Base-by-base conservation (phyloP, 2,329 filamentous ascomycete species). In the Monosporascus sp. region DNA sequence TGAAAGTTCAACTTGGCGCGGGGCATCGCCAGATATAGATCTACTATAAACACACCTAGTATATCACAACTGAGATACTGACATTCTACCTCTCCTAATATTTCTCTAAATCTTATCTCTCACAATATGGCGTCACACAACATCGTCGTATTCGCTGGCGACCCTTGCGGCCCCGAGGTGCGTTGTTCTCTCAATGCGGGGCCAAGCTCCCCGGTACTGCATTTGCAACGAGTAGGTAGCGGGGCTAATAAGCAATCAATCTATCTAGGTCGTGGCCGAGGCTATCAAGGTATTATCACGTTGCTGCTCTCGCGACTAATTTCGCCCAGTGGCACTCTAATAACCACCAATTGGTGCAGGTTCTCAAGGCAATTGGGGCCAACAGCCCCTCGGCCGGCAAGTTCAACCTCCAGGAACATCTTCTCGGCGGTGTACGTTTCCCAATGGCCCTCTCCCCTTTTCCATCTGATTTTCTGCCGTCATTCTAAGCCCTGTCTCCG, bases 371-470 rank as follows among this genome's bases (percentile, higher is more conserved):
- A 5, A 77, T 97, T 54, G 88, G 96, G 75, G 81, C 85, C 63
- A 74, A 78, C 62, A 85, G 83, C 67, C 80, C 85, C 52, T 82
- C 85, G 60, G 80, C 88, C 51, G 78, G 75, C 69, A 86, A 86
- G 65, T 96, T 97, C 77, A 90, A 94, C 70, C 87, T 97, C 64
- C 83, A 96, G 68, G 84, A 96, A 52, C 90, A 97, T 69, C 80
- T 95, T 53, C 82, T 99, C 54, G 92, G 94, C 65, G 93, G 94
- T 66, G 93, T 59, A 60, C 36, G 57, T 60, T 38, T 36, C 27
- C 37, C 44, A 44, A 18, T 34, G 27, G 41, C 50, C 47, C 17
- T 48, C 27, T 50, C 20, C 20, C 42, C 48, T 17, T 25, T 44
- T 46, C 44, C 47, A 25, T 54, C 48, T 31, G 14, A 36, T n/a